These are phyloP conservation scores for Saccharum officinarum DNA, from an alignment of 176 grass and related monocot genomes.

Conservation along the genomic window DNA sequence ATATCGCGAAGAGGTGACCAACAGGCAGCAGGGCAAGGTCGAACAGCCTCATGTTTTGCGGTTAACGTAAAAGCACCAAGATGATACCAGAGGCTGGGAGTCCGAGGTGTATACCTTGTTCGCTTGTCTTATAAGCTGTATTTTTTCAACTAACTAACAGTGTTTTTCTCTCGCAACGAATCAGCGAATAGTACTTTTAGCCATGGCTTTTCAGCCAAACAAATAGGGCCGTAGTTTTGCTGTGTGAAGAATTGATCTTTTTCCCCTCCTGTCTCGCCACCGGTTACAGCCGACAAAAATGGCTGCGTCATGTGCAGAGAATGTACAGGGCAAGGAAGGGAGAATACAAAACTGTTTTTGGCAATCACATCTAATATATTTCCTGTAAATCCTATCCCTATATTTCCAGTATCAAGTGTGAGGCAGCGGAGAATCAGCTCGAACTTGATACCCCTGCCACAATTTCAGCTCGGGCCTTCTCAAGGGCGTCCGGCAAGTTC, in stretches of 20 bases:
- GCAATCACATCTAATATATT: background rate
- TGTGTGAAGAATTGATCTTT: background rate
- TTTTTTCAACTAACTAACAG: too few relatives aligned
- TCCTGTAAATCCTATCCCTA: slow-evolving; percentile 8
- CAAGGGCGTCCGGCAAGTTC: slow-evolving; percentile 68
- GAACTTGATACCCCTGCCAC: slow-evolving; percentile 38
- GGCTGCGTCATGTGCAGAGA: background rate
- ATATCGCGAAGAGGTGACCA: too few relatives aligned
- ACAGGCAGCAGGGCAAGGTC: too few relatives aligned
- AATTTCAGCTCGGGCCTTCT: slow-evolving; percentile 74
- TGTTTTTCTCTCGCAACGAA: too few relatives aligned
- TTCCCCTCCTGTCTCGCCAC: background rate
- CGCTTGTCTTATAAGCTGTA: too few relatives aligned
- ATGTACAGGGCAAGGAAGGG: background rate
- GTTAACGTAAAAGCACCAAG: too few relatives aligned
- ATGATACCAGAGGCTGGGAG: background rate
- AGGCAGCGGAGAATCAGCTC: slow-evolving; percentile 26
- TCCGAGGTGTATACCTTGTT: background rate
- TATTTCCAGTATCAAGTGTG: background rate
- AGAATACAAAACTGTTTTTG: background rate
- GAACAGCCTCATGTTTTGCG: too few relatives aligned
- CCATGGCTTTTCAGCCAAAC: too few relatives aligned
- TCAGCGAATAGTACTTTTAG: too few relatives aligned
- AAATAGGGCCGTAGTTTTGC: background rate
- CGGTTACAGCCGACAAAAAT: background rate